phyloP scores from a whole-genome alignment of 495 filamentous ascomycete genomes.

The Xylaria longipes region DNA sequence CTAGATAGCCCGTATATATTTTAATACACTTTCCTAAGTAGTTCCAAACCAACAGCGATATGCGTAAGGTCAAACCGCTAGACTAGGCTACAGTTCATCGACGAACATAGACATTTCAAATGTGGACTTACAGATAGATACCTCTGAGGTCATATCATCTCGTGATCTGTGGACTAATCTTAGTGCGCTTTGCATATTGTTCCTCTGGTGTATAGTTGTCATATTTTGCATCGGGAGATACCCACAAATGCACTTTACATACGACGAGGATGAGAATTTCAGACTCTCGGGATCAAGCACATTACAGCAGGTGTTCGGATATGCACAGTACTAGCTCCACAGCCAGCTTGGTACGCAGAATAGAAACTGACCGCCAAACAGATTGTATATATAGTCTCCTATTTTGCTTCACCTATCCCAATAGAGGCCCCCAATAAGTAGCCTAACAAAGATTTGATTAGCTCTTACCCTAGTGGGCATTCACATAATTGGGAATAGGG shows the following conservation, averaged over 20 bases:
- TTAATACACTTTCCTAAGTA: neutral
- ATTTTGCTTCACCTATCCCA: neutral
- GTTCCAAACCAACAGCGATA: neutral
- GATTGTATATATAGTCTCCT: neutral
- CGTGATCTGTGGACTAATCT: slow-evolving; percentile 13
- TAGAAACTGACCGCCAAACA: neutral
- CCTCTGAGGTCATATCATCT: neutral
- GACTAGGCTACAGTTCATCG: neutral
- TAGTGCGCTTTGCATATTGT: slow-evolving; percentile 8
- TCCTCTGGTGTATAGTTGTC: slow-evolving; percentile 16
- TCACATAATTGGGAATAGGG: neutral
- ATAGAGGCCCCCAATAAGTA: neutral
- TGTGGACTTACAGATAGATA: neutral
- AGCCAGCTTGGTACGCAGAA: neutral
- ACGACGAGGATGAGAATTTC: neutral
- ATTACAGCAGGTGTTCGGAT: neutral
- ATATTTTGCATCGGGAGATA: slow-evolving; percentile 9
- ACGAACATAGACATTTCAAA: neutral
- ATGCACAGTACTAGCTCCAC: slow-evolving; percentile 14
- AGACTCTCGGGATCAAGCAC: neutral
- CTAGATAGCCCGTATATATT: neutral
- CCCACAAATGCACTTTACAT: slow-evolving; percentile 12
- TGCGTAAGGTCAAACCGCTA: neutral
- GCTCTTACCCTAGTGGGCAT: neutral
- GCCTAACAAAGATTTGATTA: neutral